Conservation (phyloP, 2,329 filamentous ascomycete species). For the Colletotrichum navitas region DNA sequence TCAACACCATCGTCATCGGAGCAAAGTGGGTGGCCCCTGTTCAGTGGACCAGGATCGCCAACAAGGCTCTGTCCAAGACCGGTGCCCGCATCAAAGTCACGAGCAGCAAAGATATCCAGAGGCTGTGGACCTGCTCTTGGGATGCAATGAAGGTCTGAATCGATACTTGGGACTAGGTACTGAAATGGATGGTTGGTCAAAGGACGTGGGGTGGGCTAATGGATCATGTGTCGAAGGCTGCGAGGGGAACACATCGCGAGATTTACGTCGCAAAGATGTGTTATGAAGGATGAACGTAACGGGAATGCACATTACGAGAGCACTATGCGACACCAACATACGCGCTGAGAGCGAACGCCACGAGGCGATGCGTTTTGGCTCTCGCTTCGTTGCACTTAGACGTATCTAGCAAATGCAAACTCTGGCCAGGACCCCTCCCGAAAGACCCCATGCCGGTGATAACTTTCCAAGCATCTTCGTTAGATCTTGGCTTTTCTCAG, state of each 20-base stretch:
- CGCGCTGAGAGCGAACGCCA: background rate
- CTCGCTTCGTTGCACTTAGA: background rate
- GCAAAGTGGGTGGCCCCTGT: constrained; percentile 18
- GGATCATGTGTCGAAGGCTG: background rate
- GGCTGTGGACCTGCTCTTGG: constrained; percentile 11
- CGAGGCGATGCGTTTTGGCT: background rate
- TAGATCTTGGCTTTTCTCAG: constrained; percentile 16
- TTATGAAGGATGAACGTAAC: background rate
- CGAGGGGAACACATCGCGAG: background rate
- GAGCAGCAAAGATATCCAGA: background rate
- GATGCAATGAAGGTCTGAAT: constrained; percentile 10
- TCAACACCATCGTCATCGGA: constrained; percentile 19
- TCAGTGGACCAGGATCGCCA: constrained; percentile 15
- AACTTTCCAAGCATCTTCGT: constrained; percentile 13
- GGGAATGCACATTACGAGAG: background rate
- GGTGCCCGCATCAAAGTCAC: constrained; percentile 10
- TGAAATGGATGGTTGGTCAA: background rate
- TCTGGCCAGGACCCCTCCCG: constrained; percentile 10
- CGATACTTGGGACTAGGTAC: background rate
- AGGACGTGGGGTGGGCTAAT: background rate
- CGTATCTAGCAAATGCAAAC: constrained; percentile 14
- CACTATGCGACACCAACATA: background rate
- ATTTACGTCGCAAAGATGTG: background rate
- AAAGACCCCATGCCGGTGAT: constrained; percentile 20
- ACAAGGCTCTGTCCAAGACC: constrained; percentile 1